Base-by-base conservation (phyloP, 371 early-diverging fungal species). In the Dinochytrium kinnereticum region DNA sequence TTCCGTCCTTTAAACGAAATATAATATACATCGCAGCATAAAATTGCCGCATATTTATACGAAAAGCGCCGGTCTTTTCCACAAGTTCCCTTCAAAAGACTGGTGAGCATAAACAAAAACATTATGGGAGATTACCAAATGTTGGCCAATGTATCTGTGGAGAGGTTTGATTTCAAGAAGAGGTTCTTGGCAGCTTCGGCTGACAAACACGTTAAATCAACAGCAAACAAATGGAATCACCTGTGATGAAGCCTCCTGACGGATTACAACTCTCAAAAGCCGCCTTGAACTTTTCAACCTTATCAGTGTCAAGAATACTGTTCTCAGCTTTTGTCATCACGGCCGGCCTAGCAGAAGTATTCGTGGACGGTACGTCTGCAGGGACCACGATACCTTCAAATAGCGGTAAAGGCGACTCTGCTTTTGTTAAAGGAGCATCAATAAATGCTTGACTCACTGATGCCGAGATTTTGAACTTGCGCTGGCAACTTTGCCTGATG, bases 241-340 rank as follows among this genome's bases (percentile, higher is more conserved):
- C 91, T 37, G 82, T 85, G 40, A 95, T 76, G 3, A 87, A 77
- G 2, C 93, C 93, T 40, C 90, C 87, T 2, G 83, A 82, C 2
- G 94, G 93, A 10, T 86, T 81, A 76, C 88, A 88, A 33, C 84
- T 83, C 13, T 90, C 84, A 72, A 95, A 96, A 24, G 93, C 83
- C 51, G 81, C 80, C 44, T 86, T 87, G 73, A 93, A 95, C 66
- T 92, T 86, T 68, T 82, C 76, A 68, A 85, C 84, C 55, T 94
- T 31, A 3, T 37, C 61, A 36, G 61, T 19, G 17, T 61, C 61
- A 7, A 61, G 36, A 33, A 61, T 31, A 24, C 34, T 34, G 34
- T 31, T 53, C 7, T 53, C 34, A 2, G 61, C 7, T 34, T 5
- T 7, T 19, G 57, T 7, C 7, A 26, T 31, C 7, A 7, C 61